Evolutionary conservation across 164 flowering plant genomes (phyloP).

Genomic region (Tetrastigma voinierianum): DNA sequence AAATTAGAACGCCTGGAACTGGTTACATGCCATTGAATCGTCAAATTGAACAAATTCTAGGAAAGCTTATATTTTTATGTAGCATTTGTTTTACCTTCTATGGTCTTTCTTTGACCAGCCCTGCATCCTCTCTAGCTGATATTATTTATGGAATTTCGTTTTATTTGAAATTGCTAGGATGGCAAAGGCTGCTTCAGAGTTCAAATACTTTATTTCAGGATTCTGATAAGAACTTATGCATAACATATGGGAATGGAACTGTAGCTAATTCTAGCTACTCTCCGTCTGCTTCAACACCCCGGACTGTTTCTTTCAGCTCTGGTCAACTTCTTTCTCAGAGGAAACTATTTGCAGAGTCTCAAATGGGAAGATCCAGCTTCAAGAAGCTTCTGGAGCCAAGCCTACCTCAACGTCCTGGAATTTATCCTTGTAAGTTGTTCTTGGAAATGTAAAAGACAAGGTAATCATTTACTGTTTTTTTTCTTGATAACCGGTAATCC

Average conservation of each 20-base stretch:
- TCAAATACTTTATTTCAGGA: constrained; percentile 18
- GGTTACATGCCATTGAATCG: constrained; percentile 48
- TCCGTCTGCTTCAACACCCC: constrained; percentile 33
- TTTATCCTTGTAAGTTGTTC: constrained; percentile 87
- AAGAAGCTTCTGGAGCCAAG: constrained; percentile 93
- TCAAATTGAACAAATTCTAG: constrained; percentile 38
- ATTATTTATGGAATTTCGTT: neutral
- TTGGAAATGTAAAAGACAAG: constrained; percentile 86
- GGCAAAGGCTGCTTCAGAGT: constrained; percentile 21
- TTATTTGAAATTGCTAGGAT: constrained; percentile 29
- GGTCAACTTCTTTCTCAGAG: constrained; percentile 65
- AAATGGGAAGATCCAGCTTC: constrained; percentile 84
- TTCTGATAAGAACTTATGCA: constrained; percentile 19
- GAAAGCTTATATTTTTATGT: neutral
- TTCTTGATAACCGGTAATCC: too few species aligned
- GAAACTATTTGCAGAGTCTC: constrained; percentile 73
- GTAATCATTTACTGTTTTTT: too few species aligned
- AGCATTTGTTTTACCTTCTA: neutral
- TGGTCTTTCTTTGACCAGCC: neutral
- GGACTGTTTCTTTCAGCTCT: constrained; percentile 45
- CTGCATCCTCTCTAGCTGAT: neutral
- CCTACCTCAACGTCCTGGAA: constrained; percentile 55
- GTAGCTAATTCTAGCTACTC: constrained; percentile 23
- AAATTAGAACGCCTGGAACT: constrained; percentile 60
- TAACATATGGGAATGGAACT: constrained; percentile 34